Evolutionary conservation across 2,329 filamentous ascomycete genomes (phyloP), one percentile per base, ranked within the genome.

Genomic region (Clarireedia paspali): DNA sequence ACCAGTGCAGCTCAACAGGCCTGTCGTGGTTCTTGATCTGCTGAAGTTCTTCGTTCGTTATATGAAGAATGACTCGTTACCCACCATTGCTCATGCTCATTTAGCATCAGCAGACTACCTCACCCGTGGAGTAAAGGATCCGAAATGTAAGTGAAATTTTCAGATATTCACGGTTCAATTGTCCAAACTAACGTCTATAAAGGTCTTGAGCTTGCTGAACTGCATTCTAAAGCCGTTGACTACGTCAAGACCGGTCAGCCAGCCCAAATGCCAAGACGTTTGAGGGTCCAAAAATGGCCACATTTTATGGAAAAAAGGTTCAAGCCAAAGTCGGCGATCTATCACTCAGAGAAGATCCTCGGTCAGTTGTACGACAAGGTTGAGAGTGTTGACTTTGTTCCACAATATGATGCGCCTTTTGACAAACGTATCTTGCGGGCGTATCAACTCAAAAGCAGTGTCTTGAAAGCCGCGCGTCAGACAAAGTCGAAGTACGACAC

Each of bases 181-280:
- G 17, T 48, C 7, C 12, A 50, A 30, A 46, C 61, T 62, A 47
- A 64, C 34, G 27, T 2, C n/a, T 23, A 24, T 30, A 3, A 36
- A 83, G 81, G 81, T 64, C 72, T 94, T 0, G 74, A 83, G 50
- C 76, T 97, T 4, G 91, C 92, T 2, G 74, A 79, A 7, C 74
- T 97, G 2, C 94, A 99, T 69, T 97, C 94, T 0, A 83, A 85
- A 63, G 92, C 94, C 0, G 94, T 99, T 0, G 94, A 99, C 69
- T 99, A 94, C 67, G 85, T 89, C 46, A 99, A 99, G 73, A 92
- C 89, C 1, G 94, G 94, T 0, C 78, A 86, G 9, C 81, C 88
- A 0, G 92, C 91, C 0, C 72, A 78, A 20, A 87, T 95, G 74
- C 76, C 6, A 72, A 74, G 40, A 54, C 73, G 77, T 0, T 73